Base-by-base conservation (phyloP, 176 grass and related monocot genomes). In the Carex kokanica region DNA sequence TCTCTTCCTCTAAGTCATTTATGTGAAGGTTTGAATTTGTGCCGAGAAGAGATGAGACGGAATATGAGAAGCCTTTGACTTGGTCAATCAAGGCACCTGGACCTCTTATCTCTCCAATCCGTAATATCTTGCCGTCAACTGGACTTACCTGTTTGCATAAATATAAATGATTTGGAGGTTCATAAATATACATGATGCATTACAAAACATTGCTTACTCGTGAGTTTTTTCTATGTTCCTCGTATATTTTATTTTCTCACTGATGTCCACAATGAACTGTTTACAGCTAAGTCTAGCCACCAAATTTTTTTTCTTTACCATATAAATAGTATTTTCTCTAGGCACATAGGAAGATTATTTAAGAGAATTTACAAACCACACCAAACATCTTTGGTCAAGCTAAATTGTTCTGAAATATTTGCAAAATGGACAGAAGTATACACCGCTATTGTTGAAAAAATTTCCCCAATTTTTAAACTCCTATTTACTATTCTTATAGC, bases 1-100 rank as follows among this genome's bases (percentile, higher is more conserved):
- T 29, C 74, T 87, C 82, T 74, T 90, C 87, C 32, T 90, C 73
- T 47, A 23, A 64, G 18, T 72, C 55, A 27, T 91, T 79, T 43
- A 65, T 7, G 60, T 90, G 84, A 53, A 97, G 79, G 2, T 60
- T 88, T 45, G 89, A 90, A 84, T 70, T 93, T 78, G 88, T 63
- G 65, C 91, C 88, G 56, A 93, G 91, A 93, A 97, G 91, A 69
- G 84, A 91, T 70, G 78, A 81, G 81, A 87, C 84, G 74, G 88
- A 87, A 89, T 97, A 92, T 36, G 94, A 94, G 80, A 94, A 97
- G 20, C 91, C 91, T 86, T 97, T 92, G 65, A 97, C 86, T 90
- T 97, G 94, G 43, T 94, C 88, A 63, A 97, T 92, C 91, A 97
- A 86, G 32, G 91, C 70, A 68, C 88, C 89, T 41, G 84, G 71